Evolutionary conservation across 1,284 basidiomycete genomes (phyloP), one percentile per base, ranked within the genome.

Genomic region (Tilletiopsis washingtonensis): DNA sequence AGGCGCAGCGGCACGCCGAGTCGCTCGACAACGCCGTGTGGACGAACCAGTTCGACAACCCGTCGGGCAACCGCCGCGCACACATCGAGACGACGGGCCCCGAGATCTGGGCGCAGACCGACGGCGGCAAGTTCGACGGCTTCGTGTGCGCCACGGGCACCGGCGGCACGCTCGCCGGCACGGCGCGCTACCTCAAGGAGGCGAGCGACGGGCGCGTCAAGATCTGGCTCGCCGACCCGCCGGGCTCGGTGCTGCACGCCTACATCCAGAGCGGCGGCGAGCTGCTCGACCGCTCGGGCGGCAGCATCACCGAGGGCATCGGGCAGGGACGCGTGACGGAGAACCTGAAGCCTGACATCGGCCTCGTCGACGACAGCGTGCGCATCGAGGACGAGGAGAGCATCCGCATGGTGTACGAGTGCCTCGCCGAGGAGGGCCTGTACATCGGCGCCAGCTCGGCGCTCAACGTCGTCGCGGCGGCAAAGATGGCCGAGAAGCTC

Each of bases 21-120:
- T 75, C 77, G n/a, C 76, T 85, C 27, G 80, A 83, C n/a, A 96
- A 96, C 70, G 86, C 91, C 19, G 82, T 97, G 53, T 99, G 94
- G 93, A 97, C 91, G n/a, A 85, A 98, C 77, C 93, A 98, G 76
- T 97, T 97, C 72, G 91, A 97, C 77, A 96, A 96, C 75, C 87
- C 88, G 14, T 75, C 75, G 48, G 32, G 32, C 3, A 98, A 98
- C 74, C 83, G 93, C 14, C 75, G 84, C 34, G 85, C 85, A 15
- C 93, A 98, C 74, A 93, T 94, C 74, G 74, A 80, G 47, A 83
- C 89, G 7, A 98, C 93, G 3, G 93, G 91, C 1, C 94, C 93
- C 0, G 94, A 98, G 76, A 91, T 98, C 54, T 96, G 91, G 90
- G 81, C 82, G 47, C 93, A 97, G 76, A 91, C 84, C 1, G 40